phyloP scores from a whole-genome alignment of 257 asterid genomes.

The Petunia axillaris region DNA sequence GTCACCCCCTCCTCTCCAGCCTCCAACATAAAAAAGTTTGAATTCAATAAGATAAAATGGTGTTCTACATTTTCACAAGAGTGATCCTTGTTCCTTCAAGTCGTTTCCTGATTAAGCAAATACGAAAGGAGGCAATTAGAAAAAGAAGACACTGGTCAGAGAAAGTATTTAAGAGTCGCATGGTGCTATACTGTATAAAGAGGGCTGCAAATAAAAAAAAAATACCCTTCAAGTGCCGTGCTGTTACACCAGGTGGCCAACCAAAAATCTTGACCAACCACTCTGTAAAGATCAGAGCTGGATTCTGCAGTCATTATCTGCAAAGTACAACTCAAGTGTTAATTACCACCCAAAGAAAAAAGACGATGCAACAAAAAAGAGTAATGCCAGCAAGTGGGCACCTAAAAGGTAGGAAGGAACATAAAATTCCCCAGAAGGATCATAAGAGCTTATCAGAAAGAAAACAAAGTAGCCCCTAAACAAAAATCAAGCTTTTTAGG shows the following conservation, averaged over 20 bases:
- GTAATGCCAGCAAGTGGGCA: slow-evolving; percentile 2
- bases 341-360: neutral
- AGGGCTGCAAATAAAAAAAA: slow-evolving; percentile 29
- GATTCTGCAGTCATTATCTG: slow-evolving; percentile 88
- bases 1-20: slow-evolving; percentile 12
- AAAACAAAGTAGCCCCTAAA: neutral
- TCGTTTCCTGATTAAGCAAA: slow-evolving; percentile 63
- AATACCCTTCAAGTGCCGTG: slow-evolving; percentile 82
- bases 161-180: slow-evolving; percentile 4
- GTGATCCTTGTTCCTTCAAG: slow-evolving; percentile 98
- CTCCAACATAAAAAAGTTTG: neutral
- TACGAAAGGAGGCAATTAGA: slow-evolving; percentile 33
- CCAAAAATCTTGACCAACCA: slow-evolving; percentile 95
- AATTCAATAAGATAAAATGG: slow-evolving; percentile 10
- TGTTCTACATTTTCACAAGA: slow-evolving; percentile 57
- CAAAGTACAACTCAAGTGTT: slow-evolving; percentile 32
- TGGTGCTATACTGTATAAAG: slow-evolving; percentile 15
- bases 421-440: neutral
- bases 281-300: slow-evolving; percentile 76
- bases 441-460: neutral
- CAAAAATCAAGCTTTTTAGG: neutral
- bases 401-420: neutral
- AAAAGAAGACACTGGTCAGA: neutral
- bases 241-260: slow-evolving; percentile 87
- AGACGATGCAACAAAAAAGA: neutral